Evolutionary conservation across 768 basidiomycete genomes (phyloP).

Genomic region (Gelatoporia subvermispora): DNA sequence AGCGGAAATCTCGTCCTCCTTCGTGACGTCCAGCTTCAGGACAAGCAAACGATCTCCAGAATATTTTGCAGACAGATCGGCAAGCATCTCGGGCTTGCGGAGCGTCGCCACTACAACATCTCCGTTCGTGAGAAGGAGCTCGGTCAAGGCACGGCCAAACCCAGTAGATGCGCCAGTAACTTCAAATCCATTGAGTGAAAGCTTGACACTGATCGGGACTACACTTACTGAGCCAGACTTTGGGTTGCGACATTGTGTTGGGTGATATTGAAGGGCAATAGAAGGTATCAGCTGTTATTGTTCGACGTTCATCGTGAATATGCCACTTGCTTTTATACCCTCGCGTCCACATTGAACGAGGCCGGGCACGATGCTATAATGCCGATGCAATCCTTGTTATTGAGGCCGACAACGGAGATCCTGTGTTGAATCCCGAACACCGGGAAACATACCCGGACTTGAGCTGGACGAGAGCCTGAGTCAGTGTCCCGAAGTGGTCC

Average conservation of each 20-base stretch:
- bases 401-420: too few relatives aligned
- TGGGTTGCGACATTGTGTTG: background rate
- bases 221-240: conserved; percentile 11
- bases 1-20: conserved; percentile 10
- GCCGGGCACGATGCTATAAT: too few relatives aligned
- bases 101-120: conserved; percentile 17
- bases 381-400: too few relatives aligned
- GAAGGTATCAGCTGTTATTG: too few relatives aligned
- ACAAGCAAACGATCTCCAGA: conserved; percentile 21
- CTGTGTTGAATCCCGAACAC: too few relatives aligned
- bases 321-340: too few relatives aligned
- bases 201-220: background rate
- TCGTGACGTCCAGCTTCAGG: conserved; percentile 27
- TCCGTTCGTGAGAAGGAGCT: conserved; percentile 14
- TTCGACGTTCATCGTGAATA: too few relatives aligned
- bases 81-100: conserved; percentile 11
- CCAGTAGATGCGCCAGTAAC: conserved; percentile 23
- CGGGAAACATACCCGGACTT: too few relatives aligned
- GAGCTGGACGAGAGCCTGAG: too few relatives aligned
- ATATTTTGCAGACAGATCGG: conserved; percentile 9
- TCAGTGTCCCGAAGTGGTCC: too few relatives aligned
- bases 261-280: too few relatives aligned
- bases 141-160: conserved; percentile 13
- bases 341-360: too few relatives aligned
- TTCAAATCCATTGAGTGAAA: background rate